phyloP scores from a whole-genome alignment of 2,329 filamentous ascomycete genomes.

The Botrytis galanthina region DNA sequence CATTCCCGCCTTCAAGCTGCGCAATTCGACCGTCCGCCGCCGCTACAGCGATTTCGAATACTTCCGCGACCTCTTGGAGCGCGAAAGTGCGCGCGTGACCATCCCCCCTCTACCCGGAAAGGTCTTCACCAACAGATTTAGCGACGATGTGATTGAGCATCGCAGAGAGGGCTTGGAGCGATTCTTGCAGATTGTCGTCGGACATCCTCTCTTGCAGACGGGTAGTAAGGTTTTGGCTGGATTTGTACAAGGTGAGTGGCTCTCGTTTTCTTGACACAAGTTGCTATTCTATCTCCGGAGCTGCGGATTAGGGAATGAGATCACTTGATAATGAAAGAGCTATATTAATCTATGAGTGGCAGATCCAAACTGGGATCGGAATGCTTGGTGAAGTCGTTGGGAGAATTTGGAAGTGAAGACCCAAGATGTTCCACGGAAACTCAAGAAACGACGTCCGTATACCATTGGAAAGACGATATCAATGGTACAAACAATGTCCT shows the following conservation, averaged over 20 bases:
- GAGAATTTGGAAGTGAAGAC: conserved; percentile 23
- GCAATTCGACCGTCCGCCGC: conserved; percentile 80
- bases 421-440: conserved; percentile 42
- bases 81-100: conserved; percentile 88
- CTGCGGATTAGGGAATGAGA: not conserved
- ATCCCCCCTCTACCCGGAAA: conserved; percentile 96
- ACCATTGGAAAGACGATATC: conserved; percentile 22
- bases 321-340: not conserved
- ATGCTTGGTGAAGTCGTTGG: conserved; percentile 66
- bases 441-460: conserved; percentile 43
- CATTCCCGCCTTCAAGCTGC: conserved; percentile 97
- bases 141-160: conserved; percentile 96
- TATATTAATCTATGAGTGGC: conserved; percentile 14
- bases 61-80: conserved; percentile 96
- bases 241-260: conserved; percentile 86
- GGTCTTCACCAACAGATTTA: conserved; percentile 97
- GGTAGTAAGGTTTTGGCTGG: conserved; percentile 94
- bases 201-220: conserved; percentile 93
- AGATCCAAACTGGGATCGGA: conserved; percentile 89
- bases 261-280: not conserved
- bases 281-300: conserved; percentile 2
- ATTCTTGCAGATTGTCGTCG: conserved; percentile 96
- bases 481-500: conserved; percentile 14
- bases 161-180: conserved; percentile 86
- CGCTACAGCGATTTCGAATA: conserved; percentile 99